Evolutionary conservation across 1,139 yeast genomes (phyloP), one percentile per base, ranked within the genome.

Genomic region (Pneumocystis murina): DNA sequence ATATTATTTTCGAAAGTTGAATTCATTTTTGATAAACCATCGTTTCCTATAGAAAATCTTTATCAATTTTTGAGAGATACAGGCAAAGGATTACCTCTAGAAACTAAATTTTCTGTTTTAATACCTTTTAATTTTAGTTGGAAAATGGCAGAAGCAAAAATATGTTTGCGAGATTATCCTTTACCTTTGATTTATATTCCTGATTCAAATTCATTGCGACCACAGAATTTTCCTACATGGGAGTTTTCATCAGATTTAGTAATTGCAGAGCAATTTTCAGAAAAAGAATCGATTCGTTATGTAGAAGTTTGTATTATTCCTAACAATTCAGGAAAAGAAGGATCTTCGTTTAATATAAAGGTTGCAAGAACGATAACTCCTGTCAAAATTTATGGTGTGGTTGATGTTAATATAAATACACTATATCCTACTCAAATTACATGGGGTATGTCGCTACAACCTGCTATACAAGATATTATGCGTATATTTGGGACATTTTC

Each of bases 361-460:
- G 84, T 91, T 12, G 85, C 89, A 54, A 84, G 92, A 67, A 86
- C 97, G 0, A 77, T 91, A 61, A 81, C 95, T 0, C 79, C 94
- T 0, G 84, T 89, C 59, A 90, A 91, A 71, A 75, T 87, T 64
- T 88, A 78, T 70, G 81, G 90, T 0, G 84, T 84, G 65, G 72
- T 89, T 67, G 74, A 77, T 14, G 78, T 87, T 66, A 78, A 77
- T 17, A 78, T 87, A 58, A 77, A 79, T 64, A 81, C 95, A 0
- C 76, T 77, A 24, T 73, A 74, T 8, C 84, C 92, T 0, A 82
- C 94, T 0, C 77, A 87, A 48, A 83, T 88, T 59, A 83, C 88
- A 0, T 90, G 96, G 95, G 95, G 96, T 38, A 84, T 85, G 48
- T 86, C 90, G 0, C 85, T 85, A 70, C 89, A 85, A 69, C 91